Conservation (phyloP, 140 eudicot genomes). For the Flaveria floridana region DNA sequence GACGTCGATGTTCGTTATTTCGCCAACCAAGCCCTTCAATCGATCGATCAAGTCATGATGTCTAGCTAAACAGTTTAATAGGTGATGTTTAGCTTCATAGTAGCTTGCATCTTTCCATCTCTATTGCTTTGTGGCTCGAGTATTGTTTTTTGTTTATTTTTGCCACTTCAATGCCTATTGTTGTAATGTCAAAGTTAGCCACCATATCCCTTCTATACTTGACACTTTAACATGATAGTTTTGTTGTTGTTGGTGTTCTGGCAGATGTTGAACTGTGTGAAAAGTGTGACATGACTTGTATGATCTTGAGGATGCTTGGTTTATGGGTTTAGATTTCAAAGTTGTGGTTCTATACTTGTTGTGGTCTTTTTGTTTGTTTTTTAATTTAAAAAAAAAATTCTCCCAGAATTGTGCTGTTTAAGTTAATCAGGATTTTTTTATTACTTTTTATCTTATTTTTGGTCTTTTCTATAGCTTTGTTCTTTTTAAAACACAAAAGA, state of each 20-base stretch:
- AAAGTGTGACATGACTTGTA: constrained; percentile 10
- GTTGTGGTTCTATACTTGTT: too few species aligned
- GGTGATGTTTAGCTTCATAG: neutral
- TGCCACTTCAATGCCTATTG: constrained; percentile 22
- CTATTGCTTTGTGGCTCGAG: constrained; percentile 17
- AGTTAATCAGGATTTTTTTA: too few species aligned
- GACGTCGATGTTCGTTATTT: constrained; percentile 95
- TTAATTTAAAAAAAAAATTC: too few species aligned
- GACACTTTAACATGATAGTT: neutral
- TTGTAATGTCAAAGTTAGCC: constrained; percentile 31
- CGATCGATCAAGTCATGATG: constrained; percentile 84
- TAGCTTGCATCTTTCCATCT: constrained; percentile 11
- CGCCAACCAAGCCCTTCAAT: constrained; percentile 91
- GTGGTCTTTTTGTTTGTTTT: too few species aligned
- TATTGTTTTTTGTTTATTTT: neutral
- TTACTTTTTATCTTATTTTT: too few species aligned
- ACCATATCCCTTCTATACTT: neutral
- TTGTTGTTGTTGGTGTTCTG: constrained; percentile 8
- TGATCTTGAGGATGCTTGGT: neutral
- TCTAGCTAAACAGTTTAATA: constrained; percentile 48
- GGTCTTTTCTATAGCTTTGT: too few species aligned
- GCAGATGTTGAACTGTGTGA: constrained; percentile 1
- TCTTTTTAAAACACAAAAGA: too few species aligned
- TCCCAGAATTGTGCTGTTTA: too few species aligned
- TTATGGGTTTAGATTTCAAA: neutral